Base-by-base conservation (phyloP, 2,329 filamentous ascomycete species). In the Trichophaea hybrida region DNA sequence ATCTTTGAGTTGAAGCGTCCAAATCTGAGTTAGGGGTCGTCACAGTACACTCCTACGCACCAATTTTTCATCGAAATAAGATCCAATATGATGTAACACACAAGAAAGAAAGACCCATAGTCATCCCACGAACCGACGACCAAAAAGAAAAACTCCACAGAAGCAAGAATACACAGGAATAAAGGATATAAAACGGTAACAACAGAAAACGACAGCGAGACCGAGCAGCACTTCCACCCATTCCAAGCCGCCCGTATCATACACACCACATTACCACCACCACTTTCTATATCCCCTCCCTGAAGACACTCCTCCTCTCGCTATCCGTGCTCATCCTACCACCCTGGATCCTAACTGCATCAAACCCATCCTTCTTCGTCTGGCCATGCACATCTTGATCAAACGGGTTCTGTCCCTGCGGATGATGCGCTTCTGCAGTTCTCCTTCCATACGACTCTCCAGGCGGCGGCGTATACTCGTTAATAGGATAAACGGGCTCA, bases 231-330 rank as follows among this genome's bases (percentile, higher is more conserved):
- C n/a, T 46, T 46, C 40, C 40, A 46, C 24, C 5, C 24, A 5
- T 17, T 17, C n/a, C 24, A 13, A 46, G 24, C 24, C 40, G 13
- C 40, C 24, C 7, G 31, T 51, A 51, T 51, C 48, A 24, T 33
- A 24, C 15, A 24, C 32, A 51, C n/a, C 48, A n/a, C n/a, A 24
- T 2, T 24, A 24, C 48, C n/a, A 6, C 48, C 48, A n/a, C n/a
- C n/a, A n/a, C 51, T 15, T 10, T 33, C 24, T 38, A 54, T 13
- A 65, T 65, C 17, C 60, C 64, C 54, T 66, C 64, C 35, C 63
- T 64, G 35, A 66, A 66, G 13, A 63, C 62, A 34, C 64, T 66
- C 49, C 64, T 64, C 61, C 64, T 58, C 46, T 64, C 62, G 17
- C 62, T 61, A 43, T 66, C 64, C 43, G 61, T 59, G 17, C 62